phyloP scores from a whole-genome alignment of 1,139 yeast species.

The Ogataea hybrid region DNA sequence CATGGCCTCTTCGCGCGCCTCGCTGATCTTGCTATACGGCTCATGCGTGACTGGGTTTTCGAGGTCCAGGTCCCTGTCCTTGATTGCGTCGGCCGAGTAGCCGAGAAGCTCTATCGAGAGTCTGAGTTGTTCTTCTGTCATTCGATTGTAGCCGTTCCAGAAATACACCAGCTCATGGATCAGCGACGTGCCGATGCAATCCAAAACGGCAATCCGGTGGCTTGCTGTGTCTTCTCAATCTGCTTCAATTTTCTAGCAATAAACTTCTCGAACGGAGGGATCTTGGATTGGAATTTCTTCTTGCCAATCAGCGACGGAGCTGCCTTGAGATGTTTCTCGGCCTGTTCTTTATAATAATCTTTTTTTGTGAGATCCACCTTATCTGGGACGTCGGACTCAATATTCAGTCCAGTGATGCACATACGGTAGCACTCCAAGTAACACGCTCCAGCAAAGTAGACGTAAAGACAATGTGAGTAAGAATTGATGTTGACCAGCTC shows the following conservation, averaged over 20 bases:
- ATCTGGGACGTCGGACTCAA: slow-evolving; percentile 30
- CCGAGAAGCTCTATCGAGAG: slow-evolving; percentile 54
- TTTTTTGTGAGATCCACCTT: slow-evolving; percentile 41
- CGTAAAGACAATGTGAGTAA: slow-evolving; percentile 90
- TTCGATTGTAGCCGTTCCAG: slow-evolving; percentile 90
- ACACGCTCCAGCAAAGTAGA: slow-evolving; percentile 84
- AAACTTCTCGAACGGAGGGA: slow-evolving; percentile 89
- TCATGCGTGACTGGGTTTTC: slow-evolving; percentile 20
- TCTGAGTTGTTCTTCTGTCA: slow-evolving; percentile 64
- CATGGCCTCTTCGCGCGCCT: slow-evolving; percentile 60
- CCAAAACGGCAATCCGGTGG: slow-evolving; percentile 50
- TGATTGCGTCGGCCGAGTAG: slow-evolving; percentile 42
- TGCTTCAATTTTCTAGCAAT: slow-evolving; percentile 69
- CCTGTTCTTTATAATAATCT: slow-evolving; percentile 52
- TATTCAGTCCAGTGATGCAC: slow-evolving; percentile 41
- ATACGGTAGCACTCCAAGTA: slow-evolving; percentile 77
- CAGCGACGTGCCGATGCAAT: slow-evolving; percentile 82
- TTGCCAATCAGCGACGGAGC: slow-evolving; percentile 64
- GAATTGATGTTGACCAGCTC: slow-evolving; percentile 71
- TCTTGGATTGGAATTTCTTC: slow-evolving; percentile 70
- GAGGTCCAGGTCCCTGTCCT: slow-evolving; percentile 17
- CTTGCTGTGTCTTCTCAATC: slow-evolving; percentile 42
- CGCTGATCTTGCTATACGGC: slow-evolving; percentile 37
- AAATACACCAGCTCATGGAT: slow-evolving; percentile 84
- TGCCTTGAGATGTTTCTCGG: slow-evolving; percentile 57